Base-by-base conservation (phyloP, 2,329 filamentous ascomycete species). In the Fusarium annulatum region DNA sequence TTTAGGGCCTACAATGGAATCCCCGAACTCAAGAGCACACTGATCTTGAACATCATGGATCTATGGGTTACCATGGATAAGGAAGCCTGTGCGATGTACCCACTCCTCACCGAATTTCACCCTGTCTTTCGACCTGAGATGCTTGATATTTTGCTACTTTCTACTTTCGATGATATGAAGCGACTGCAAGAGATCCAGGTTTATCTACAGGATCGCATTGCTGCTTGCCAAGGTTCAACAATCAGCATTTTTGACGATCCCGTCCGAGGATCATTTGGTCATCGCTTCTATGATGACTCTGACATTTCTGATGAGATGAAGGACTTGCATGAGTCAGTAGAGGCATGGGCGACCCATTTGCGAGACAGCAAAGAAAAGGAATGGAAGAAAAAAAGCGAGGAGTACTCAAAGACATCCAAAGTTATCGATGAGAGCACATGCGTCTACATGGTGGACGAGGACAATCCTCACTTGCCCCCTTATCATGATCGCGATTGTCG, bases 341-440 rank as follows among this genome's bases (percentile, higher is more conserved):
- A 78, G 16, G 55, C 59, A 0, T 49, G 53, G 26, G 78, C 83
- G 7, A 60, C 57, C 1, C 9, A 60, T 9, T 18, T 69, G 9
- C 68, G 71, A 28, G 39, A 51, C 1, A 6, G 23, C 2, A 85
- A 84, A 59, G 72, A 77, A 34, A 10, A 56, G 0, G 82, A 85
- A 41, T 85, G 82, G 82, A 57, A 67, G 21, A 21, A 45, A 1
- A 77, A 79, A 39, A 81, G 70, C 8, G 55, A 59, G 1, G 69
- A 78, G 34, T 85, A 83, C 23, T 77, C 83, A 19, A 53, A 41
- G 2, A 69, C 84, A 2, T 81, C 81, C 1, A 78, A 69, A 4
- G 59, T 75, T 1, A 79, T 83, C 9, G 76, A 81, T 19, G 71
- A 72, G 1, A 76, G 73, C 16, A 76, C 76, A 3, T 85, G 84